Percentiles rank a stretch among this genome's conserved stretches.
These are phyloP conservation scores for Pseudovirgaria hyperparasitica DNA, from an alignment of 2,329 filamentous ascomycete species.

Conservation along the genomic window DNA sequence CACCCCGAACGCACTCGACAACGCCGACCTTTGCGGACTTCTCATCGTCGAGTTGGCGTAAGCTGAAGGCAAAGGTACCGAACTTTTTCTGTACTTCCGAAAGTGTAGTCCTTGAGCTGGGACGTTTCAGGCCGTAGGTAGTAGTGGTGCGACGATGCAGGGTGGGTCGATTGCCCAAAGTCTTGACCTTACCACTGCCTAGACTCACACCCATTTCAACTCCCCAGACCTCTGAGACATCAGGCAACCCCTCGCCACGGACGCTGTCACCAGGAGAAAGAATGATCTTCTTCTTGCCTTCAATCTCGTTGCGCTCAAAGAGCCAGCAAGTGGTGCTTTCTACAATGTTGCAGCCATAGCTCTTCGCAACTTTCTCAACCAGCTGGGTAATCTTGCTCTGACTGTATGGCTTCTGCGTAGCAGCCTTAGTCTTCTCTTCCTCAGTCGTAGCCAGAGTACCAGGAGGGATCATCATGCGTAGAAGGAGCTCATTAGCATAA, in stretches of 20 bases:
- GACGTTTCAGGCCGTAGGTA: constrained; percentile 87
- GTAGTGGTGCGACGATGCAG: constrained; percentile 86
- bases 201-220: constrained; percentile 90
- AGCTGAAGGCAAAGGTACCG: constrained; percentile 92
- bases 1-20: constrained; percentile 87
- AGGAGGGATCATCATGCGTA: constrained; percentile 84
- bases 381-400: constrained; percentile 79
- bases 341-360: constrained; percentile 82
- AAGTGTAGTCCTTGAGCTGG: constrained; percentile 80
- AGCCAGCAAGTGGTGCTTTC: constrained; percentile 98
- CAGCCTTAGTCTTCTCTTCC: constrained; percentile 86
- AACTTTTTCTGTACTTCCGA: constrained; percentile 97
- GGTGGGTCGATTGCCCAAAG: constrained; percentile 72
- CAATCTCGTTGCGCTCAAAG: constrained; percentile 95
- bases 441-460: constrained; percentile 73
- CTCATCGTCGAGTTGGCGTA: constrained; percentile 94
- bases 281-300: constrained; percentile 97
- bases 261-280: constrained; percentile 72
- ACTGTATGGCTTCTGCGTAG: constrained; percentile 66
- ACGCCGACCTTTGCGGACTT: constrained; percentile 90
- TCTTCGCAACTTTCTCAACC: constrained; percentile 82
- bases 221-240: constrained; percentile 91
- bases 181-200: constrained; percentile 91
- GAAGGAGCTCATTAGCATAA: constrained; percentile 89
- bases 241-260: constrained; percentile 81